Evolutionary conservation across 176 grass and related monocot genomes (phyloP).

Genomic region (bread wheat (Triticum aestivum)): DNA sequence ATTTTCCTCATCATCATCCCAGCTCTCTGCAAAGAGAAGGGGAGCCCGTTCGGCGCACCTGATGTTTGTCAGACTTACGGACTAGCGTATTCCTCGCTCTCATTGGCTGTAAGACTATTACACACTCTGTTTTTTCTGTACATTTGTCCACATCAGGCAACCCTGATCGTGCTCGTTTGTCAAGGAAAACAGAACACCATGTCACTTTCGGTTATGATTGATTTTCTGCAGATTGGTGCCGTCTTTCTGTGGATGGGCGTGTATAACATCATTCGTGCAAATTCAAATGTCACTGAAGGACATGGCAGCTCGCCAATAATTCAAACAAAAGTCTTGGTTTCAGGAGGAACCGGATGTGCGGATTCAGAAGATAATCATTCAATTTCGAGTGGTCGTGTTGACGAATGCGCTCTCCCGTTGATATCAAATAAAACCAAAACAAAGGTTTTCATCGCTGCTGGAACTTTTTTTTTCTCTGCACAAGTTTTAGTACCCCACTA

Average conservation of each 20-base stretch:
- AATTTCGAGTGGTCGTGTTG: background rate
- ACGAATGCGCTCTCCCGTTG: slow-evolving; percentile 34
- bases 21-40: slow-evolving; percentile 88
- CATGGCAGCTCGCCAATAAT: background rate
- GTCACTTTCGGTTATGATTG: background rate
- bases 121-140: background rate
- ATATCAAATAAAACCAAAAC: slow-evolving; percentile 17
- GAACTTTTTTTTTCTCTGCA: background rate
- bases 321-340: slow-evolving; percentile 4
- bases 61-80: slow-evolving; percentile 60
- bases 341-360: background rate
- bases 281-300: slow-evolving; percentile 39
- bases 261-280: slow-evolving; percentile 65
- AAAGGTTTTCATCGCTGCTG: slow-evolving; percentile 30
- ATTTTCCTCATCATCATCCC: slow-evolving; percentile 88
- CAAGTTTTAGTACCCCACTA: background rate
- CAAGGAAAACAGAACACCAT: background rate
- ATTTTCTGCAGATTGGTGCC: slow-evolving; percentile 62
- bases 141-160: background rate
- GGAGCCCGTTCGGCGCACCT: slow-evolving; percentile 73
- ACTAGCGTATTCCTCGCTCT: slow-evolving; percentile 78
- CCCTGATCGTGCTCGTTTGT: slow-evolving; percentile 6
- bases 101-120: slow-evolving; percentile 60
- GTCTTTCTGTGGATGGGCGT: slow-evolving; percentile 71
- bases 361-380: slow-evolving; percentile 29